phyloP scores from a whole-genome alignment of 2,329 filamentous ascomycete genomes.

The Phyllachora maydis region DNA sequence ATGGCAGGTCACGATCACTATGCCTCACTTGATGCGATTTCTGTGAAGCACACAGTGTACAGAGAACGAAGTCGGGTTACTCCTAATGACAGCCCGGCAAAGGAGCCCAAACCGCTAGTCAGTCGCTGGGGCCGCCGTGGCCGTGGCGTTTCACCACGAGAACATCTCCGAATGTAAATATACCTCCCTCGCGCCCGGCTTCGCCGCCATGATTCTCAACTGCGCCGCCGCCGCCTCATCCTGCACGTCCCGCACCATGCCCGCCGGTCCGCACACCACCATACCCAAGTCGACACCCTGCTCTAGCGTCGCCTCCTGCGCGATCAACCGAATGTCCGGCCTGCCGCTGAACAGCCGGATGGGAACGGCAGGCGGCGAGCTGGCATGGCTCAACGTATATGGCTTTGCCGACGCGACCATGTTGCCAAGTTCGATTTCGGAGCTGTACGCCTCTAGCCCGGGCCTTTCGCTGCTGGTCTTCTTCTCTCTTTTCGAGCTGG shows the following conservation, averaged over 20 bases:
- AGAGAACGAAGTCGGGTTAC: no score
- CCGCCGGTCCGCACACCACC: conserved; percentile 8
- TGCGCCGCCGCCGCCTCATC: conserved; percentile 10
- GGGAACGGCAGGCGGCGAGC: no score
- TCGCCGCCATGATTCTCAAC: conserved; percentile 6
- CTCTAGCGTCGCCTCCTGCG: conserved; percentile 6
- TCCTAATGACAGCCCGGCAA: no score
- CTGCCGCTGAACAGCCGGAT: conserved; percentile 5
- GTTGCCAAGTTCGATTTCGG: not conserved
- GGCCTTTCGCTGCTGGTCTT: not conserved
- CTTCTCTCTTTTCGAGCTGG: not conserved
- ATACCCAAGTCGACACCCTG: conserved; percentile 7
- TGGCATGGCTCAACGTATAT: no score
- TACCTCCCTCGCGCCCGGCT: conserved; percentile 8
- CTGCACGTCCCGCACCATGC: conserved; percentile 7
- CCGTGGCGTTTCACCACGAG: no score
- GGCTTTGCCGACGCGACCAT: no score
- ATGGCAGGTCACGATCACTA: no score
- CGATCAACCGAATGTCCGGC: conserved; percentile 5
- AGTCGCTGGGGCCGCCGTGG: no score
- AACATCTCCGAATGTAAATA: conserved; percentile 10
- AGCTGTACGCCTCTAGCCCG: no score
- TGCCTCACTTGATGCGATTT: no score
- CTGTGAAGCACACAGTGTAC: no score
- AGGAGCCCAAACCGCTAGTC: no score